Evolutionary conservation across 768 basidiomycete species (phyloP).

Genomic region (Suillus weaverae): DNA sequence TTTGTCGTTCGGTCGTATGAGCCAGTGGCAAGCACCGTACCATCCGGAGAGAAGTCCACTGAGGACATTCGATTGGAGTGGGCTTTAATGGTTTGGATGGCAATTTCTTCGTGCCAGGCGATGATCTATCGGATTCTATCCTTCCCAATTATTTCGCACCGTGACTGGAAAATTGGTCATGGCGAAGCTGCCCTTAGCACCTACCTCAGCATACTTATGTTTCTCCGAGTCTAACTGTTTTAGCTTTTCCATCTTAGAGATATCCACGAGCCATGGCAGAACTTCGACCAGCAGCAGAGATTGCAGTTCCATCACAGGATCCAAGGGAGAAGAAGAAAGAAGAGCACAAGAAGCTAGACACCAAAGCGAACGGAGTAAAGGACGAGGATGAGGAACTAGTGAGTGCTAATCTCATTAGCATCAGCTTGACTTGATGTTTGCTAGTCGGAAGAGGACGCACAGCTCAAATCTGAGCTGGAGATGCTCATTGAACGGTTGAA

Average conservation of each 20-base stretch:
- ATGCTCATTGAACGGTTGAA: constrained; percentile 94
- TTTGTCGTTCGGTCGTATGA: too few species aligned
- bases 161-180: too few species aligned
- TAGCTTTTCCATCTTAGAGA: constrained; percentile 23
- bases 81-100: too few species aligned
- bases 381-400: constrained; percentile 76
- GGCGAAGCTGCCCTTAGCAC: too few species aligned
- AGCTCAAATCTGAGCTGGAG: constrained; percentile 91
- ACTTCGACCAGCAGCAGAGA: constrained; percentile 55
- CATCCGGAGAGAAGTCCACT: too few species aligned
- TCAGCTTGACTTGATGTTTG: constrained; percentile 4
- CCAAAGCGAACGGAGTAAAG: constrained; percentile 54
- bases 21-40: too few species aligned
- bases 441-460: constrained; percentile 93
- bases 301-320: constrained; percentile 71
- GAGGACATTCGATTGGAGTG: too few species aligned
- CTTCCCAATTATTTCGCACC: too few species aligned
- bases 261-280: constrained; percentile 48
- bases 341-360: constrained; percentile 41
- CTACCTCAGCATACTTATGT: too few species aligned
- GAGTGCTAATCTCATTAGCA: constrained; percentile 33
- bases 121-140: too few species aligned
- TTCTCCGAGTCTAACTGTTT: too few species aligned
- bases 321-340: constrained; percentile 65
- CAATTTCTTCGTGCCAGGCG: too few species aligned